A percentile compares a stretch with the other conserved stretches of the same genome.
phyloP scores from a whole-genome alignment of 768 basidiomycete genomes.

The Mycena venus region DNA sequence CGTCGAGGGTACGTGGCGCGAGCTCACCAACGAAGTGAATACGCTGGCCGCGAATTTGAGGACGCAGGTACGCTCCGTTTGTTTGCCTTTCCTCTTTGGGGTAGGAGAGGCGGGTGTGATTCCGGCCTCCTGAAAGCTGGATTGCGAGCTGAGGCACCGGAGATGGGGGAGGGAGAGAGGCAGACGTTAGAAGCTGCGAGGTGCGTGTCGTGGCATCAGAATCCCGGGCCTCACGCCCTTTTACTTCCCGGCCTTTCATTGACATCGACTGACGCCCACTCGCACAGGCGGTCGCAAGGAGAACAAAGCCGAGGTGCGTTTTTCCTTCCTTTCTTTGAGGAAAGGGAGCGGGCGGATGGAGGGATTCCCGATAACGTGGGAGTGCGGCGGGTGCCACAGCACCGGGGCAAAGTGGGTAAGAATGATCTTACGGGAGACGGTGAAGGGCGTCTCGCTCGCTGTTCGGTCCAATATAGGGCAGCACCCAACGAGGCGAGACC shows the following conservation, averaged over 20 bases:
- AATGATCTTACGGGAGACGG: neutral
- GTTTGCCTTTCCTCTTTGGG: no score
- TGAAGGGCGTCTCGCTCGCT: neutral
- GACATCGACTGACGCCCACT: neutral
- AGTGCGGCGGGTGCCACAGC: no score
- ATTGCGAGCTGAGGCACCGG: no score
- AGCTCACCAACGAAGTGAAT: slow-evolving; percentile 70
- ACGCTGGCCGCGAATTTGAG: slow-evolving; percentile 76
- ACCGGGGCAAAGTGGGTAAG: neutral
- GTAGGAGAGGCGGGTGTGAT: no score
- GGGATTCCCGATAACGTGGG: no score
- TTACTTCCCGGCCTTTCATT: neutral
- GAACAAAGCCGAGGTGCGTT: no score
- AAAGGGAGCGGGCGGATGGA: no score
- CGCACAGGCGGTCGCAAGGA: no score
- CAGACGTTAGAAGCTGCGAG: no score
- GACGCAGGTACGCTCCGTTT: neutral
- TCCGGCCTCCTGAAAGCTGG: no score
- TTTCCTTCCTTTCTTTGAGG: neutral
- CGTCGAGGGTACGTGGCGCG: slow-evolving; percentile 79
- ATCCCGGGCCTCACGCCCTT: neutral
- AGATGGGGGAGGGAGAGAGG: no score
- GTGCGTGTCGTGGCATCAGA: neutral
- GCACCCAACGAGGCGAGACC: neutral
- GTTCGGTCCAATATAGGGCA: neutral